Conservation (phyloP, 176 grass and related monocot species). For the Carex myosuroides region DNA sequence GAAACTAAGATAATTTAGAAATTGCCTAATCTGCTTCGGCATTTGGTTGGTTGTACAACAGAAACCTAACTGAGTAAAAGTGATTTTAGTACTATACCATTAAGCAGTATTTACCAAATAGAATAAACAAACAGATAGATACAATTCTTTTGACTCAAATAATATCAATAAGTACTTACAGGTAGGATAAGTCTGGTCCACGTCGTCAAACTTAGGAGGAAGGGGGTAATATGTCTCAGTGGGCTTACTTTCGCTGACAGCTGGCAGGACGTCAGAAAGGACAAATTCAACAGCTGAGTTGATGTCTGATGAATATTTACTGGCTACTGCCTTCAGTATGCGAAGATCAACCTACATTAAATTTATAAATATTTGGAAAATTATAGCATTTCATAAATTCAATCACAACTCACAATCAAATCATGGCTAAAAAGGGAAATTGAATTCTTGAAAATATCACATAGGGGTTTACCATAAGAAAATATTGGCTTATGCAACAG, state of each 20-base stretch:
- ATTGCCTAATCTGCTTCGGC: not conserved
- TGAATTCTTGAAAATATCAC: not conserved
- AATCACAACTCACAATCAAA: not conserved
- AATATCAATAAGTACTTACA: conserved; percentile 30
- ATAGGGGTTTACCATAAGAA: not conserved
- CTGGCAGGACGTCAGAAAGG: conserved; percentile 45
- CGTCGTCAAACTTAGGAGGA: conserved; percentile 24
- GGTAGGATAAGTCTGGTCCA: conserved; percentile 18
- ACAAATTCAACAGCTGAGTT: conserved; percentile 65
- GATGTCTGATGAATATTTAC: conserved; percentile 49
- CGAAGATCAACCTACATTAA: conserved; percentile 51
- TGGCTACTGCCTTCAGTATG: conserved; percentile 63
- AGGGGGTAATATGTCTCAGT: conserved; percentile 26
- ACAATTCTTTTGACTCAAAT: not conserved
- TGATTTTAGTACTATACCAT: not conserved
- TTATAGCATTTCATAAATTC: not conserved
- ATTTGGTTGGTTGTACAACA: not conserved
- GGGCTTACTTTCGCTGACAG: conserved; percentile 30
- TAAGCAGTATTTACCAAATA: not conserved
- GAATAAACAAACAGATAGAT: not conserved
- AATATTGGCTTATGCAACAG: not conserved
- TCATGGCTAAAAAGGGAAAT: not conserved
- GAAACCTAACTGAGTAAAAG: not conserved
- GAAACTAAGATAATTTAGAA: not conserved
- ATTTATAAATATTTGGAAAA: conserved; percentile 6